Base-by-base conservation (phyloP, 2,329 filamentous ascomycete species). In the Diaporthe helianthi region DNA sequence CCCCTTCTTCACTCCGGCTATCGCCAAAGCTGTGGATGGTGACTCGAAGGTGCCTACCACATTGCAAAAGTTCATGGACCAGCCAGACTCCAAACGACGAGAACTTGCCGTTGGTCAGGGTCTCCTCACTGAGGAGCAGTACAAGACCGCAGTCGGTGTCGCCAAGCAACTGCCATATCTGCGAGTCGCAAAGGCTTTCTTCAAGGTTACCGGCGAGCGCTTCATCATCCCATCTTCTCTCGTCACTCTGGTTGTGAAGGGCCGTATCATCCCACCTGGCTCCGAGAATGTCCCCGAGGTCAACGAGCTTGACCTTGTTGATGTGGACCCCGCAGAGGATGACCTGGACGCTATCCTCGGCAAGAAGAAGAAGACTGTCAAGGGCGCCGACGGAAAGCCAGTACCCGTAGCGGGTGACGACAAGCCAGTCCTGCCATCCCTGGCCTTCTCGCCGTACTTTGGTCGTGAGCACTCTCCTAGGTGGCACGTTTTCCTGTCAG, bases 151-250 rank as follows among this genome's bases (percentile, higher is more conserved):
- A 46, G 85, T 97, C 71, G 81, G 82, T 55, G 91, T 98, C 36
- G 94, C 94, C 33, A 89, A 89, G 75, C 93, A 98, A 80, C 86
- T 99, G 33, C 96, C 96, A 1, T 88, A 89, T 72, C 85, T 99
- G 67, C 88, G 92, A 69, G 89, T 99, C 13, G 93, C 93, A 76
- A 97, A 94, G 82, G 93, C 94, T 9, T 99, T 97, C 82, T 99
- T 99, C 89, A 99, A 99, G 85, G 97, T 99, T 54, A 91, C 93
- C 65, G 96, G 96, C 77, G 97, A 99, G 82, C 93, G 92, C 73
- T 92, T 91, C 79, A 93, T 99, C 76, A 97, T 95, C 38, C 94
- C 96, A 8, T 93, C 92, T 69, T 97, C 94, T 68, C 87, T 99
- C 46, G 95, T 98, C 26, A 95, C 94, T 72, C 90, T 99, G 36